Evolutionary conservation across 306 rosid genomes (phyloP), one percentile per base, ranked within the genome.

Genomic region (Styphnolobium japonicum): DNA sequence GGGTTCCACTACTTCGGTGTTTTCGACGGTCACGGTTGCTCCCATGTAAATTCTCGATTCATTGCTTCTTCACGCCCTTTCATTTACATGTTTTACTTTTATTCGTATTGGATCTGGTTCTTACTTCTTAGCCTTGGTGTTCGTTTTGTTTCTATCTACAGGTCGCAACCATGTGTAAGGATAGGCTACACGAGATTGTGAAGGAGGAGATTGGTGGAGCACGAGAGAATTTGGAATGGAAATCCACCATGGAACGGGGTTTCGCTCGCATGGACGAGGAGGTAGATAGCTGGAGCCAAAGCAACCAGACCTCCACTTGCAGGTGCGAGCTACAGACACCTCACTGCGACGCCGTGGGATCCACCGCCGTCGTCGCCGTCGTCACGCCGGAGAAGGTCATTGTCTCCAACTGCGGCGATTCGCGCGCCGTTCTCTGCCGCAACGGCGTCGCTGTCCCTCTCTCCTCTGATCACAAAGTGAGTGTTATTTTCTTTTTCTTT

Each of bases 21-120:
- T n/a, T 95, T 86, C 82, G 99, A 95, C 80, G 99, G 99, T 69
- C 99, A 95, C 55, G 98, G 98, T 18, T 95, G 99, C 92, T 93
- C 99, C 69, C 99, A 95, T 76, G 95, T 90, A 86, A 78, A 8
- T 40, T 9, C 71, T 18, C 52, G 0, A 45, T 65, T 63, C 49
- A 4, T 49, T 21, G 16, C n/a, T 23, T 57, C 31, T 9, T 8
- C 5, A 25, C 53, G 53, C n/a, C 18, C 15, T 6, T 15, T 2
- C n/a, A n/a, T n/a, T n/a, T n/a, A n/a, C n/a, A n/a, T n/a, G n/a
- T n/a, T n/a, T n/a, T n/a, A n/a, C n/a, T n/a, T 4, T 5, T 55
- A 7, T 61, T 7, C n/a, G n/a, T n/a, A n/a, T n/a, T 4, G 75
- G 57, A 16, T 29, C 21, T 73, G 25, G 18, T 25, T 46, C 1